Evolutionary conservation across 305 asterid species (phyloP).

Genomic region (Fraxinus latifolia): DNA sequence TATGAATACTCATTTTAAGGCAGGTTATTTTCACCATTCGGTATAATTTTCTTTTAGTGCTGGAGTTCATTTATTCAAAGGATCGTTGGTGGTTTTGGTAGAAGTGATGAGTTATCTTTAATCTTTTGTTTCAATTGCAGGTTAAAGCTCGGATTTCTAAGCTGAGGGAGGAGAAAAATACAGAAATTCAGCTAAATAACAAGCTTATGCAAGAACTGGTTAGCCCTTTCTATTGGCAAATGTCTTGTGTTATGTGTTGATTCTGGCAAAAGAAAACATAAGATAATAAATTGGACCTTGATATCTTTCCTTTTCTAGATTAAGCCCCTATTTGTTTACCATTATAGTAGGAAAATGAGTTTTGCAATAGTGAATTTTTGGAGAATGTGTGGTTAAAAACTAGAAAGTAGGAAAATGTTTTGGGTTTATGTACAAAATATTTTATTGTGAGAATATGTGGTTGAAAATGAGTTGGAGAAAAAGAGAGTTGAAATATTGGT

Average conservation of each 20-base stretch:
- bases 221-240: constrained; percentile 14
- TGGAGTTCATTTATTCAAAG: neutral
- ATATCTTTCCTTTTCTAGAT: neutral
- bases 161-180: constrained; percentile 58
- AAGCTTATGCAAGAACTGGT: constrained; percentile 73
- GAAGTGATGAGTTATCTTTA: neutral
- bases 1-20: neutral
- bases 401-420: too few relatives aligned
- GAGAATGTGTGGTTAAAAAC: too few relatives aligned
- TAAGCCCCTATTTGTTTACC: too few relatives aligned
- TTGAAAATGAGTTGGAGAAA: too few relatives aligned
- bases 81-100: neutral
- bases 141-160: constrained; percentile 52
- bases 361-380: too few relatives aligned
- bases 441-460: too few relatives aligned
- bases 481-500: too few relatives aligned
- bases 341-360: too few relatives aligned
- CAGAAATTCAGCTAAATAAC: constrained; percentile 50
- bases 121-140: constrained; percentile 31
- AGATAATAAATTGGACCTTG: neutral
- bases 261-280: neutral
- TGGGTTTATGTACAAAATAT: too few relatives aligned
- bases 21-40: neutral
- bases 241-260: constrained; percentile 2
- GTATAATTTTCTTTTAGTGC: neutral